These are phyloP conservation scores for Trichaptum fuscoviolaceum DNA, from an alignment of 768 basidiomycete species.

Conservation along the genomic window DNA sequence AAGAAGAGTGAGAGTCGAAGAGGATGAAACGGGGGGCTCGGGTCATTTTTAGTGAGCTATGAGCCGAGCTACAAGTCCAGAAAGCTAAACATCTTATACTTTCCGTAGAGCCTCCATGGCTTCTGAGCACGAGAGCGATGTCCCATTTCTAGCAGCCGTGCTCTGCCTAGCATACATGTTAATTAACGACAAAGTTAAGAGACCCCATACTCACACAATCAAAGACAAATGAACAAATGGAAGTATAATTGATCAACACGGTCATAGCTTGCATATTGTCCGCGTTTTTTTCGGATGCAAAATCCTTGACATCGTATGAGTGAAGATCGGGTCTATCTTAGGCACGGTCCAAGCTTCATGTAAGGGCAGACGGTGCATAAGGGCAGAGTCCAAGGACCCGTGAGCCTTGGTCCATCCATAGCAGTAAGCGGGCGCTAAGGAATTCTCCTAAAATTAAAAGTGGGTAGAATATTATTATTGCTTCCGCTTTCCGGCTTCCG, in stretches of 20 bases:
- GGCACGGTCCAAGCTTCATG: background rate
- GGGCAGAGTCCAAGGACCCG: background rate
- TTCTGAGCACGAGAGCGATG: background rate
- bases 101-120: background rate
- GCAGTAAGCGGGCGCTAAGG: background rate
- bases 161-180: background rate
- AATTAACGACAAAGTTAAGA: background rate
- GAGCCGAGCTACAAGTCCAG: background rate
- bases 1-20: conserved; percentile 69
- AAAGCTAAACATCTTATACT: background rate
- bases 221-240: background rate
- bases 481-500: background rate
- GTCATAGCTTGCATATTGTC: background rate
- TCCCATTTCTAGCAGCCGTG: background rate
- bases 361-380: background rate
- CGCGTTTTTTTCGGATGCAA: background rate
- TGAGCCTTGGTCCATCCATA: background rate
- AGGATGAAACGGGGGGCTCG: conserved; percentile 31
- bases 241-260: background rate
- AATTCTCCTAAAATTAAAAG: background rate
- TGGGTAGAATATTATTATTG: background rate
- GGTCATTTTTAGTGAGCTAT: background rate
- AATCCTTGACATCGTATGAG: background rate
- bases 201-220: background rate
- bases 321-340: background rate